Percentiles rank a stretch among this genome's conserved stretches.
Conservation (phyloP, 495 filamentous ascomycete species). For the Neurospora sp. region DNA sequence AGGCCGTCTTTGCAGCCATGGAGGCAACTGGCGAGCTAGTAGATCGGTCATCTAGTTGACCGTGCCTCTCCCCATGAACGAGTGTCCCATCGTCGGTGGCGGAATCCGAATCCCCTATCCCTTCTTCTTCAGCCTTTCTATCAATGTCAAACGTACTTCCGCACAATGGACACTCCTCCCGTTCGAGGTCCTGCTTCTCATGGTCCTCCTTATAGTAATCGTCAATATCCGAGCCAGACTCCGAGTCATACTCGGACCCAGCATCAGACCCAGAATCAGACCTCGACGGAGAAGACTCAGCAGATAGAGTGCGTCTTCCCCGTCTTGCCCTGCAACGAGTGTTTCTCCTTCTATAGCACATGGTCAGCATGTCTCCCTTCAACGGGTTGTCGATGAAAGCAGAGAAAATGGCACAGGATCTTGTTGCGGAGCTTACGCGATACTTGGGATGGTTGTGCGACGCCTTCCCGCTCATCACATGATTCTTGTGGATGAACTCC, state of each 20-base stretch:
- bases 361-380: conserved; percentile 10
- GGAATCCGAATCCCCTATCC: background rate
- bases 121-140: background rate
- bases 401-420: conserved; percentile 6
- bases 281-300: conserved; percentile 20
- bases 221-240: background rate
- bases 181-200: background rate
- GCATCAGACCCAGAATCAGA: background rate
- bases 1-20: background rate
- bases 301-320: conserved; percentile 84
- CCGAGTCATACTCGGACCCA: background rate
- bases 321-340: conserved; percentile 76
- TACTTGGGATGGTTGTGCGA: conserved; percentile 56
- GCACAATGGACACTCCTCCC: background rate
- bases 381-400: background rate
- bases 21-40: background rate
- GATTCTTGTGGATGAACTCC: conserved; percentile 50
- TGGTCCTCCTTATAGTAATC: background rate
- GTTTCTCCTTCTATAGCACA: conserved; percentile 51
- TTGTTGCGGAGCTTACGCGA: conserved; percentile 20
- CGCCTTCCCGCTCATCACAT: conserved; percentile 43
- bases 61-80: background rate
- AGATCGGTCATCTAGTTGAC: background rate
- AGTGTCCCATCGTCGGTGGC: background rate
- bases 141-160: background rate